These are phyloP conservation scores for Colletotrichum sp. DNA, from an alignment of 2,329 filamentous ascomycete genomes.

Conservation along the genomic window DNA sequence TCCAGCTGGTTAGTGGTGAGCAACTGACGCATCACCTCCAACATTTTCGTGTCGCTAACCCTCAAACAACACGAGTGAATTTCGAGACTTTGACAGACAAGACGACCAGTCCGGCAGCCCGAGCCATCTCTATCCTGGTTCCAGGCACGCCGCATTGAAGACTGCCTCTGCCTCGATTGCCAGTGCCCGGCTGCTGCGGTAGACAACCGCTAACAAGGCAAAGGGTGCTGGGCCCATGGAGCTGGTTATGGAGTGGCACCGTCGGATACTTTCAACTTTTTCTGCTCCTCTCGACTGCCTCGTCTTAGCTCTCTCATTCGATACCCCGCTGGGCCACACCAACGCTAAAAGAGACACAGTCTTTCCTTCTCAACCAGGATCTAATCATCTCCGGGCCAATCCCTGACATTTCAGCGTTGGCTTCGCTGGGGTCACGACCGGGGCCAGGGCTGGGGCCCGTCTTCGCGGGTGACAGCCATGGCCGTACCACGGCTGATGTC, in stretches of 20 bases:
- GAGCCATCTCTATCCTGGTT: neutral
- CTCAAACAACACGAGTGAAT: neutral
- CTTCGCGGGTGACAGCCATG: slow-evolving; percentile 1
- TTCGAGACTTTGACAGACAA: neutral
- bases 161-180: neutral
- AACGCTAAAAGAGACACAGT: neutral
- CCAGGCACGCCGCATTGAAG: neutral
- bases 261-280: neutral
- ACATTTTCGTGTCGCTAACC: neutral
- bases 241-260: slow-evolving; percentile 16
- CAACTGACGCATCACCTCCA: neutral
- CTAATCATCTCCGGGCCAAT: slow-evolving; percentile 24
- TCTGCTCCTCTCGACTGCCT: neutral
- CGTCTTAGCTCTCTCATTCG: neutral
- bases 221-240: slow-evolving; percentile 7
- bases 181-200: neutral
- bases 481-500: neutral
- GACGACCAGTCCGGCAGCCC: neutral
- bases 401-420: slow-evolving; percentile 14
- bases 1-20: neutral
- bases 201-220: slow-evolving; percentile 1
- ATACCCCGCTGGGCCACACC: neutral
- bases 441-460: slow-evolving; percentile 1
- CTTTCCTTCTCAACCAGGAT: neutral
- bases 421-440: slow-evolving; percentile 4